Evolutionary conservation across 345 rosid genomes (phyloP), one percentile per base, ranked within the genome.

Genomic region (Rubroshorea leprosula): DNA sequence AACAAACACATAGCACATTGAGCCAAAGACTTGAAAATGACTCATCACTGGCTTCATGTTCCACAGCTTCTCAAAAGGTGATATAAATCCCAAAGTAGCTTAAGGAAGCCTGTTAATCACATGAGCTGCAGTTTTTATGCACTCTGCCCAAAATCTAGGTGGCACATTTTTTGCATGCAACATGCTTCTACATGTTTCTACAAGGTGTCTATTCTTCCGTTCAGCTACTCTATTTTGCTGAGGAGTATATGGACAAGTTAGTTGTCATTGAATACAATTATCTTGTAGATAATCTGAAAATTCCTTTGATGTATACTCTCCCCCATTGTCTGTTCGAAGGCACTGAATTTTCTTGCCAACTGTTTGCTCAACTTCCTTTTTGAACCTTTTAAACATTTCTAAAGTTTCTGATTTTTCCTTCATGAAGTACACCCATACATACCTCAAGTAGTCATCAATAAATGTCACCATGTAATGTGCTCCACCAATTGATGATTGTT

Each of bases 21-120:
- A 44, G 0, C 47, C 31, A 9, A 65, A 55, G 0, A 61, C 60
- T 60, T 22, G 6, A 54, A 61, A 23, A 24, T 65, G 41, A 13
- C 60, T 61, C 1, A 56, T 15, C 2, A 0, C 49, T 16, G 56
- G 63, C 8, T 43, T 61, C 23, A 10, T 45, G 16, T 44, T 39
- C 29, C 23, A 55, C 4, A 51, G 26, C 35, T 60, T 60, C 13
- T 61, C 49, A 15, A 39, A 65, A 10, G 55, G 59, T 22, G 71
- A 58, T 15, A 26, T 1, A 23, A 50, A 65, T 1, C 2, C 0
- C 10, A 59, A 2, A 57, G n/a, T 62, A 17, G 6, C 41, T 26
- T 53, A 11, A 38, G 65, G 48, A 22, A 52, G 53, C 16, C 11
- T 39, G 5, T 39, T 49, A 27, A 45, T 31, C 35, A 58, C 22